Base-by-base conservation (phyloP, 495 filamentous ascomycete genomes). In the Daldinia caldariorum region DNA sequence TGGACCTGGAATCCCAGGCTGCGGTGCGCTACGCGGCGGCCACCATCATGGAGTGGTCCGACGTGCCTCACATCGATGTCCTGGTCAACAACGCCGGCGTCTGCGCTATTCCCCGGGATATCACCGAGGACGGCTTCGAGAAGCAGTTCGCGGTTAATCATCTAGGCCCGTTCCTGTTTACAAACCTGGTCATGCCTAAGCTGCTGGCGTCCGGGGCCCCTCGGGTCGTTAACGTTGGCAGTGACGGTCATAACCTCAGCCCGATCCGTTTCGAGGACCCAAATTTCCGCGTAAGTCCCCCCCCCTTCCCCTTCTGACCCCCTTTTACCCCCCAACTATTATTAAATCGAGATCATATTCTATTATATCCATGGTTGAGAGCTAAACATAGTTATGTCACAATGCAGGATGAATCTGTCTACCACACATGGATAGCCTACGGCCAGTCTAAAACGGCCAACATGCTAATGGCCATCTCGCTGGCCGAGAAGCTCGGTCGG, bases 391-490 rank as follows among this genome's bases (percentile, higher is more conserved):
- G 2, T 7, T 18, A 47, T 10, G 16, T 16, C 1, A 47, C 18
- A 14, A 2, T 26, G 12, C 14, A 73, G 71, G 58, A 70, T 18
- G 71, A 67, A 12, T 50, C 66, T 29, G 38, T 12, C 34, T 73
- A 73, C 31, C 58, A 73, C 54, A 73, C 58, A 12, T 73, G 71
- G 71, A 29, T 61, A 37, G 53, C 43, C 32, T 84, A 85, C 54
- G 83, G 76, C 7, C 79, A 83, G 43, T 82, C 84, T 14, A 86
- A 86, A 67, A 77, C 83, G 1, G 83, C 83, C 14, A 84, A 82
- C 43, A 76, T 83, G 29, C 74, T 85, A 38, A 84, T 84, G 54
- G 76, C 82, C 3, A 67, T 77, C 6, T 79, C 76, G 0, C 61
- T 85, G 4, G 76, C 80, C 0, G 49, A 66, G 14, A 83, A 78